These are phyloP conservation scores for Xylaria nigripes DNA, from an alignment of 495 filamentous ascomycete genomes.

Conservation along the genomic window DNA sequence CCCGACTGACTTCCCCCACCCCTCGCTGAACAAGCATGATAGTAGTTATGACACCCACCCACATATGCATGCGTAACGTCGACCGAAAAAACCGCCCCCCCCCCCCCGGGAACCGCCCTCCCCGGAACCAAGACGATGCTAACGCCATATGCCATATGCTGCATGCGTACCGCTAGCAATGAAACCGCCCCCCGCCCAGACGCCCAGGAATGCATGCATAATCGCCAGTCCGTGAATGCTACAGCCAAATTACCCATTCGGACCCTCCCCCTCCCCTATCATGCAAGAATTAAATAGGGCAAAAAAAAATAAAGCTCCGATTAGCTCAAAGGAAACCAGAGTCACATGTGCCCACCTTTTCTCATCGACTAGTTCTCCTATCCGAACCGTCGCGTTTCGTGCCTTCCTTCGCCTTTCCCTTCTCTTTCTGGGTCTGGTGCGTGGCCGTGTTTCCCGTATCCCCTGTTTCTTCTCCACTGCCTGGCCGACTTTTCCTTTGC, in stretches of 20 bases:
- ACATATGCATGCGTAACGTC: background rate
- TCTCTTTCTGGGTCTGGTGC: constrained; percentile 8
- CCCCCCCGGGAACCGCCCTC: no score
- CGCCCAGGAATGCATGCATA: constrained; percentile 10
- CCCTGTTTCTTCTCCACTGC: constrained; percentile 14
- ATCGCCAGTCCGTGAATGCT: background rate
- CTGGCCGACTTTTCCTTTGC: constrained; percentile 13
- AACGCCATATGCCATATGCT: constrained; percentile 2
- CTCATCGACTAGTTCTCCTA: constrained; percentile 15
- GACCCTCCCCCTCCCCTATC: background rate
- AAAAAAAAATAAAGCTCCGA: background rate
- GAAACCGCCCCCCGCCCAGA: background rate
- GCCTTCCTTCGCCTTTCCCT: constrained; percentile 27
- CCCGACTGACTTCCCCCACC: background rate
- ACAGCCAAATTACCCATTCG: background rate
- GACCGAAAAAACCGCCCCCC: no score
- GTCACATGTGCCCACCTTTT: background rate
- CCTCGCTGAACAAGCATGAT: background rate
- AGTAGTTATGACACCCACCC: background rate
- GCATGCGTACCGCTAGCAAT: constrained; percentile 1
- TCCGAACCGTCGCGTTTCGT: constrained; percentile 3
- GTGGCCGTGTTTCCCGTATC: background rate
- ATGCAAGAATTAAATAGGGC: no score
- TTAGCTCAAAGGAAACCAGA: background rate
- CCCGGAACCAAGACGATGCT: background rate